These are phyloP conservation scores for Mychonastes homosphaera DNA, from an alignment of 139 green algal species.

Conservation along the genomic window DNA sequence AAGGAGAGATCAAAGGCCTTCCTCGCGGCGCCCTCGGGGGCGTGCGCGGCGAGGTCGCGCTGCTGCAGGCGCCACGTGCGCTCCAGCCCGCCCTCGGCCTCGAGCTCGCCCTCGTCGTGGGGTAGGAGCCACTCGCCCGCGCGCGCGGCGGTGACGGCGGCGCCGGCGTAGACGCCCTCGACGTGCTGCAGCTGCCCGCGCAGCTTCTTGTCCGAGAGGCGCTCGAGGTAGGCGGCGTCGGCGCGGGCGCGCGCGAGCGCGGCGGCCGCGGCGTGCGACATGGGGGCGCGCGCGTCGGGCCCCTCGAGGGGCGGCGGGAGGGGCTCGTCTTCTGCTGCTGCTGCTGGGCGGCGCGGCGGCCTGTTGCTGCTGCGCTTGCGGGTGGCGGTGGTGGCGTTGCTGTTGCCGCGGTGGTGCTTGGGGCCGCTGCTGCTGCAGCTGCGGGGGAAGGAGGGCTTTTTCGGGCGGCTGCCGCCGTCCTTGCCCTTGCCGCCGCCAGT, in stretches of 20 bases:
- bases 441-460: no score
- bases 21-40: conserved; percentile 43
- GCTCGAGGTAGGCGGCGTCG: conserved; percentile 19
- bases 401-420: not conserved
- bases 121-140: conserved; percentile 78
- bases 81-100: conserved; percentile 81
- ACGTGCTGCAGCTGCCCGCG: conserved; percentile 57
- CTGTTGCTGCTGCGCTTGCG: conserved; percentile 6
- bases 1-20: conserved; percentile 86
- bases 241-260: not conserved
- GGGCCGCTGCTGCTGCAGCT: conserved; percentile 9
- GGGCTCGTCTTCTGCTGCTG: not conserved
- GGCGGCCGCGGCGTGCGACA: not conserved
- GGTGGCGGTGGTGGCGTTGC: no score
- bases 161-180: conserved; percentile 46
- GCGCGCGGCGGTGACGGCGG: conserved; percentile 41
- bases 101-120: conserved; percentile 55
- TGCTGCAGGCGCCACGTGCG: conserved; percentile 82
- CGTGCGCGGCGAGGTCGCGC: conserved; percentile 56
- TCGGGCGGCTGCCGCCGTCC: not conserved
- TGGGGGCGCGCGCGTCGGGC: not conserved
- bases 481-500: not conserved
- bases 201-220: conserved; percentile 74
- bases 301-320: not conserved
- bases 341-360: not conserved